Conservation (phyloP, 768 basidiomycete species). For the Ramaria rubella region DNA sequence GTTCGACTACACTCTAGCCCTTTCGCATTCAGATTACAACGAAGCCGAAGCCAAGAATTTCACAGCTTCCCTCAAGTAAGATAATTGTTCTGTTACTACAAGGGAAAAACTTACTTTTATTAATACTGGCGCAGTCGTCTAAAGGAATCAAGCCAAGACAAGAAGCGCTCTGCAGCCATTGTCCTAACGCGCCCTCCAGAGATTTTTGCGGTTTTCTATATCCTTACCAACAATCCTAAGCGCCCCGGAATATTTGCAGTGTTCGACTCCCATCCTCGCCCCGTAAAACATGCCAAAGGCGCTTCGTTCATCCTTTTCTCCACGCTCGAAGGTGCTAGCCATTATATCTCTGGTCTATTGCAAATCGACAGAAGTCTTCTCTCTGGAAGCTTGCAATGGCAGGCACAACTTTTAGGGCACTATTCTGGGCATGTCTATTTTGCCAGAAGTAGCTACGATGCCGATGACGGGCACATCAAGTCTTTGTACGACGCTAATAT, state of each 20-base stretch:
- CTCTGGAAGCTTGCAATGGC: conserved; percentile 45
- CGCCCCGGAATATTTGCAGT: conserved; percentile 41
- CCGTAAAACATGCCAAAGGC: conserved; percentile 46
- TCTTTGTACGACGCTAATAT: conserved; percentile 46
- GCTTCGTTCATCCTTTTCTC: conserved; percentile 51
- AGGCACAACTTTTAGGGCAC: conserved; percentile 54
- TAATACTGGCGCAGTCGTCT: background rate
- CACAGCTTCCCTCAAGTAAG: conserved; percentile 27
- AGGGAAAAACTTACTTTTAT: background rate
- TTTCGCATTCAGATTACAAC: conserved; percentile 31
- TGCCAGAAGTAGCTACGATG: conserved; percentile 22
- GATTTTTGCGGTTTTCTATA: conserved; percentile 49
- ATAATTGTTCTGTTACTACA: background rate
- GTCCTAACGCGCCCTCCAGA: conserved; percentile 69
- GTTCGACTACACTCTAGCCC: conserved; percentile 37
- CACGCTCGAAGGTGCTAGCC: conserved; percentile 37
- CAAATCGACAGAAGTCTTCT: conserved; percentile 42
- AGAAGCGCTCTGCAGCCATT: conserved; percentile 29
- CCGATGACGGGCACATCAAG: conserved; percentile 23
- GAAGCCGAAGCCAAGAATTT: conserved; percentile 34
- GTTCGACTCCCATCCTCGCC: conserved; percentile 64
- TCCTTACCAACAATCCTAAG: conserved; percentile 24
- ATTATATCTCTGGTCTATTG: conserved; percentile 25
- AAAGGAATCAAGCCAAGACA: background rate
- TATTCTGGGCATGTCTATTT: conserved; percentile 55